Percentiles rank a stretch among this genome's conserved stretches.
phyloP scores from a whole-genome alignment of 202 grass and related monocot genomes.

The Bolboschoenoplectus hybrid region DNA sequence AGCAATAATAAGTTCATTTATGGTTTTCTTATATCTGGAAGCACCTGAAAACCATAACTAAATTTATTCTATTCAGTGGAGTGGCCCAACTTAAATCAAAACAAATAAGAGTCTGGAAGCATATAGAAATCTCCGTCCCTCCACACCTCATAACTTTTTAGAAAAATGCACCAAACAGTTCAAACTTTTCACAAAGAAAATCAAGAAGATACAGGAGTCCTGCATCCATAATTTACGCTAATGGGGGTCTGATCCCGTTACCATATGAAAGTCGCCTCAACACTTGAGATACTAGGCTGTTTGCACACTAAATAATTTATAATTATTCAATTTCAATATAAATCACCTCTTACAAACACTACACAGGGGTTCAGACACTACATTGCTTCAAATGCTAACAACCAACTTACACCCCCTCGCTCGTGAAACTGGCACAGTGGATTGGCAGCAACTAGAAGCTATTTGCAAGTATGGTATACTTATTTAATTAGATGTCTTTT shows the following conservation, averaged over 20 bases:
- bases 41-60: neutral
- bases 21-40: neutral
- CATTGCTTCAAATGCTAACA: neutral
- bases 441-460: neutral
- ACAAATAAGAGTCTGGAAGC: neutral
- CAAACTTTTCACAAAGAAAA: neutral
- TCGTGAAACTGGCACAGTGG: neutral
- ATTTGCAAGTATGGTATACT: neutral
- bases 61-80: neutral
- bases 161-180: neutral
- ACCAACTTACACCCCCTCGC: neutral
- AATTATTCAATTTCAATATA: neutral
- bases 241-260: neutral
- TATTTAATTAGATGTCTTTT: conserved; percentile 2
- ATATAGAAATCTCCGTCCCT: neutral
- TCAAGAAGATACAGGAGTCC: neutral
- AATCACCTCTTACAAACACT: neutral
- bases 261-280: neutral
- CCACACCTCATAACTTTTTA: neutral
- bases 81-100: neutral
- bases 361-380: neutral
- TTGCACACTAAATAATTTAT: neutral
- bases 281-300: neutral
- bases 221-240: neutral
- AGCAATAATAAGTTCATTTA: neutral